Conservation (phyloP, 352 stramenopile species). For the Phytophthora cactorum region DNA sequence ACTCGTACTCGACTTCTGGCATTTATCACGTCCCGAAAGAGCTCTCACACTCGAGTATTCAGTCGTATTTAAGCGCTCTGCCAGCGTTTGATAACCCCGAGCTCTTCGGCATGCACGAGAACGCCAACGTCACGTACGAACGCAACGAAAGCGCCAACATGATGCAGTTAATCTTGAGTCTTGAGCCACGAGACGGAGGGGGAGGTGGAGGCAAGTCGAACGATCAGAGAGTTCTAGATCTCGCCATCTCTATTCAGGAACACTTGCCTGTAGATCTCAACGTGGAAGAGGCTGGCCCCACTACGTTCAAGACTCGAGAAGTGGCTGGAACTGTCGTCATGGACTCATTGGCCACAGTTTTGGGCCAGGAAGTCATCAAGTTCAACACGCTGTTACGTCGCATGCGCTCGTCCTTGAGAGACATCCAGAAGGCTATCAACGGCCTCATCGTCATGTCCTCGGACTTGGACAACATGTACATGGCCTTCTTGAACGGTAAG, state of each 20-base stretch:
- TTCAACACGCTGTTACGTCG: slow-evolving; percentile 92
- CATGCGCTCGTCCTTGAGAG: slow-evolving; percentile 83
- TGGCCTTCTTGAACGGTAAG: slow-evolving; percentile 90
- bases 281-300: slow-evolving; percentile 88
- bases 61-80: slow-evolving; percentile 86
- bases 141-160: slow-evolving; percentile 91
- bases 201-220: slow-evolving; percentile 77
- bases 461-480: slow-evolving; percentile 97
- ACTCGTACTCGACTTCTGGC: slow-evolving; percentile 90
- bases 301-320: slow-evolving; percentile 91
- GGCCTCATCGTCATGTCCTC: slow-evolving; percentile 94
- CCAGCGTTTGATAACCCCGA: slow-evolving; percentile 91
- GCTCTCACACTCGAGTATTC: slow-evolving; percentile 54
- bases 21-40: slow-evolving; percentile 86
- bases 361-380: slow-evolving; percentile 94
- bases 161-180: slow-evolving; percentile 86
- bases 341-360: slow-evolving; percentile 93
- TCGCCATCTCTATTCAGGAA: slow-evolving; percentile 75
- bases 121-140: slow-evolving; percentile 95
- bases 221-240: slow-evolving; percentile 86
- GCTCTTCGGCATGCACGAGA: slow-evolving; percentile 97
- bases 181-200: slow-evolving; percentile 87
- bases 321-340: slow-evolving; percentile 88
- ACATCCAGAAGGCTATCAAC: slow-evolving; percentile 86
- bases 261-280: slow-evolving; percentile 65